Conservation (phyloP, 1,139 yeast genomes). For the Suhomyces chickasaworum region DNA sequence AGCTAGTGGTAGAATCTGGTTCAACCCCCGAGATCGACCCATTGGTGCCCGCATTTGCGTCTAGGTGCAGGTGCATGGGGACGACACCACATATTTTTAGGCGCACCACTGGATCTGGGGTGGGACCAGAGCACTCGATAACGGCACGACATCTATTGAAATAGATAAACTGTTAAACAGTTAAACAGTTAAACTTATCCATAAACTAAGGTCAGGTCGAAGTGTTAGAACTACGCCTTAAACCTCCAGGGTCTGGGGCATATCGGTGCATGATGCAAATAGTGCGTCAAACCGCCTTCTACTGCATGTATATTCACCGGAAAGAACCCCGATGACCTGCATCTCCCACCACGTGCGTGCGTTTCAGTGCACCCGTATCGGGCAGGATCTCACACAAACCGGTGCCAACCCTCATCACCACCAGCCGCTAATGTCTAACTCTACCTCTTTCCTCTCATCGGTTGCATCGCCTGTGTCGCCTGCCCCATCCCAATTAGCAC, state of each 20-base stretch:
- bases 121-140: not conserved
- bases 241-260: not conserved
- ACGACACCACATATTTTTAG: not conserved
- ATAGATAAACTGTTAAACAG: too few species aligned
- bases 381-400: too few species aligned
- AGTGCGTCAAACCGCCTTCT: not conserved
- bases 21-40: not conserved
- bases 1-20: not conserved
- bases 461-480: not conserved
- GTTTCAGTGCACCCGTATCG: too few species aligned
- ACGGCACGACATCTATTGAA: not conserved
- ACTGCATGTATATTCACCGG: not conserved
- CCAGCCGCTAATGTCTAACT: not conserved
- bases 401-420: too few species aligned
- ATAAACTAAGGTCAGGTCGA: too few species aligned
- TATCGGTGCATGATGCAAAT: not conserved
- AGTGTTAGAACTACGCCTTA: not conserved
- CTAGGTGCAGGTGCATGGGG: not conserved
- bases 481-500: not conserved
- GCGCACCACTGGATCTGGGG: not conserved
- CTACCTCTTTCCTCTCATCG: too few species aligned
- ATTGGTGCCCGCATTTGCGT: not conserved
- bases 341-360: too few species aligned
- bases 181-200: too few species aligned
- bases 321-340: not conserved